Conservation (phyloP, 345 rosid species). For the Euphorbia pulcherrima region DNA sequence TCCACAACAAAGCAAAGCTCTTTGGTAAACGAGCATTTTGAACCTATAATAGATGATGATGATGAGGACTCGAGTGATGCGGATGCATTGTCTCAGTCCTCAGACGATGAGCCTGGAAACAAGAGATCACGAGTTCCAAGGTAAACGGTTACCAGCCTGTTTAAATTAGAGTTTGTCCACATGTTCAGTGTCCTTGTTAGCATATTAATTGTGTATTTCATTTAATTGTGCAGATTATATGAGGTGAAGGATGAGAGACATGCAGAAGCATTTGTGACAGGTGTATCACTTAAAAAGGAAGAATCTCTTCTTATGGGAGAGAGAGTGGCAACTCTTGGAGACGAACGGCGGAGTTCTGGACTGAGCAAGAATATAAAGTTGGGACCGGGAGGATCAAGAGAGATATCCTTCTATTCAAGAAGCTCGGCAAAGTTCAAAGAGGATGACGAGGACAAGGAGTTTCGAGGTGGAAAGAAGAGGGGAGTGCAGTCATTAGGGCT, state of each 20-base stretch:
- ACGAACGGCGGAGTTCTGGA: constrained; percentile 31
- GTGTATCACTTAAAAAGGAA: constrained; percentile 60
- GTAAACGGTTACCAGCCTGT: constrained; percentile 29
- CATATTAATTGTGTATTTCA: not conserved
- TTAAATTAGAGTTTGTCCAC: not conserved
- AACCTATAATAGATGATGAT: constrained; percentile 51
- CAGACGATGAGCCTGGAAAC: constrained; percentile 41
- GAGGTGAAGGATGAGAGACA: constrained; percentile 90
- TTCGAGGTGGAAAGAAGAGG: constrained; percentile 45
- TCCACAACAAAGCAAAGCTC: constrained; percentile 50
- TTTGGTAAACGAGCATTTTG: constrained; percentile 78
- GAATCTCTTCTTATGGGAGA: constrained; percentile 74
- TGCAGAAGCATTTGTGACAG: constrained; percentile 69
- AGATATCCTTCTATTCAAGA: constrained; percentile 67
- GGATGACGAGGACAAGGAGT: constrained; percentile 47
- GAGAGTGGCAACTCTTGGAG: constrained; percentile 62
- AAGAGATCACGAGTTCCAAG: constrained; percentile 60
- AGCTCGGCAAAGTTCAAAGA: constrained; percentile 57
- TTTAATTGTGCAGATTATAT: constrained; percentile 43
- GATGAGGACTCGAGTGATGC: constrained; percentile 48
- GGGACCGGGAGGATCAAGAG: constrained; percentile 88
- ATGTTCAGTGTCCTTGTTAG: not conserved
- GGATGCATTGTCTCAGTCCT: constrained; percentile 46
- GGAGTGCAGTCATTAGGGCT: constrained; percentile 79
- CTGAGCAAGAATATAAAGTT: constrained; percentile 48